phyloP scores from a whole-genome alignment of 73 alveolate species.

The Loxodes magnus region DNA sequence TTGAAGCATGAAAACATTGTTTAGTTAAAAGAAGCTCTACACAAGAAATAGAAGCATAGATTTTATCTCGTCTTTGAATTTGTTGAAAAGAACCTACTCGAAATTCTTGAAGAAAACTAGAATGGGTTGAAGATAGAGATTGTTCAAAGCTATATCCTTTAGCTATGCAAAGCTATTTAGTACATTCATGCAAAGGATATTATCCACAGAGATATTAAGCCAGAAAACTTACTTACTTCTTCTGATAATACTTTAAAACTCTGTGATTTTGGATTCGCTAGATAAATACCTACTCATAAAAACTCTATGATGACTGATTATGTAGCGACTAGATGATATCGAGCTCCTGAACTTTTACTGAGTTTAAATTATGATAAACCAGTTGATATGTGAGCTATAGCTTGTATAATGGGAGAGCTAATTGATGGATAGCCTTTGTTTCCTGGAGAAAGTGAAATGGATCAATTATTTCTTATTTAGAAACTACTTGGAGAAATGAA shows the following conservation, averaged over 20 bases:
- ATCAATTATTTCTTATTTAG: conserved; percentile 5
- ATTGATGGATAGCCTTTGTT: conserved; percentile 10
- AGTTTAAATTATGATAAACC: conserved; percentile 5
- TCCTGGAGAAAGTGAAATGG: conserved; percentile 15
- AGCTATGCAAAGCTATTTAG: conserved; percentile 1
- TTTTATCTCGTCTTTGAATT: conserved; percentile 90
- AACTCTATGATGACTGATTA: conserved; percentile 63
- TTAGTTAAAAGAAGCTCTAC: conserved; percentile 66
- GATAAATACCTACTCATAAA: conserved; percentile 36
- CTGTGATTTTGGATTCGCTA: conserved; percentile 77
- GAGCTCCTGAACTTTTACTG: conserved; percentile 40
- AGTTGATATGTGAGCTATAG: conserved; percentile 14
- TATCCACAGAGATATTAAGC: conserved; percentile 34
- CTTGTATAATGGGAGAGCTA: conserved; percentile 14
- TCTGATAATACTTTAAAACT: conserved; percentile 27
- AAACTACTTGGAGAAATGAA: conserved; percentile 2
- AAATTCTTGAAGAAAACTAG: conserved; percentile 79
- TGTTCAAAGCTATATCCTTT: not conserved
- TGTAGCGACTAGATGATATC: conserved; percentile 36
- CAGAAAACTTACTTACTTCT: conserved; percentile 5
- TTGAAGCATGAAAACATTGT: conserved; percentile 59
- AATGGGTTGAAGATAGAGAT: conserved; percentile 42
- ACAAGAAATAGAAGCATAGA: conserved; percentile 78
- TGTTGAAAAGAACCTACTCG: conserved; percentile 86
- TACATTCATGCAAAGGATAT: conserved; percentile 23